Evolutionary conservation across 108 stramenopile genomes (phyloP).

Genomic region (Pseudonitzschia multiseries): DNA sequence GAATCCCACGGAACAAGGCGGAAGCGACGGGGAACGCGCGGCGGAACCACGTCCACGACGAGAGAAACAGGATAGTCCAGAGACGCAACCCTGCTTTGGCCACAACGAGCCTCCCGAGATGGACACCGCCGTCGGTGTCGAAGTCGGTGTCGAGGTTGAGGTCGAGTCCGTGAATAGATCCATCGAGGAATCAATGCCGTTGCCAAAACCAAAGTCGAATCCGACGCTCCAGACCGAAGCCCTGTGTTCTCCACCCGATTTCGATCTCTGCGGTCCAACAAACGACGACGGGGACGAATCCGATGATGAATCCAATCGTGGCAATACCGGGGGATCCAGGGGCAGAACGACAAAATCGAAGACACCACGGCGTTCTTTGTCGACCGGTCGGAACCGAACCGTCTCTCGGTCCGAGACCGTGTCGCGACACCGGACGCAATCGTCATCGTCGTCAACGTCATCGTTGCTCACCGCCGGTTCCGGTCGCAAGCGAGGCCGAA

Average conservation of each 20-base stretch:
- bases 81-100: neutral
- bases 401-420: too few species aligned
- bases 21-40: neutral
- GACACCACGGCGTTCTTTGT: too few species aligned
- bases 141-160: too few species aligned
- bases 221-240: neutral
- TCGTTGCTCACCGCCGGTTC: too few species aligned
- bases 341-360: neutral
- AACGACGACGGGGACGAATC: constrained; percentile 17
- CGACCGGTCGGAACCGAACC: too few species aligned
- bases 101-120: constrained; percentile 6
- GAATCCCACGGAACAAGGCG: neutral
- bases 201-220: neutral
- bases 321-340: neutral
- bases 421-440: too few species aligned
- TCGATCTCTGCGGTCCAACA: neutral
- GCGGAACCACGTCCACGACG: neutral
- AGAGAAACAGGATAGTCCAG: neutral
- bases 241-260: constrained; percentile 27
- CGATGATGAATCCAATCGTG: neutral
- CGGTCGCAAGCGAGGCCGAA: neutral
- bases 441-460: too few species aligned
- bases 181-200: too few species aligned
- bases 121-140: too few species aligned
- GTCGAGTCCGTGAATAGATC: too few species aligned